phyloP scores from a whole-genome alignment of 208 protist genomes.

The Wallacemonas collosoma region DNA sequence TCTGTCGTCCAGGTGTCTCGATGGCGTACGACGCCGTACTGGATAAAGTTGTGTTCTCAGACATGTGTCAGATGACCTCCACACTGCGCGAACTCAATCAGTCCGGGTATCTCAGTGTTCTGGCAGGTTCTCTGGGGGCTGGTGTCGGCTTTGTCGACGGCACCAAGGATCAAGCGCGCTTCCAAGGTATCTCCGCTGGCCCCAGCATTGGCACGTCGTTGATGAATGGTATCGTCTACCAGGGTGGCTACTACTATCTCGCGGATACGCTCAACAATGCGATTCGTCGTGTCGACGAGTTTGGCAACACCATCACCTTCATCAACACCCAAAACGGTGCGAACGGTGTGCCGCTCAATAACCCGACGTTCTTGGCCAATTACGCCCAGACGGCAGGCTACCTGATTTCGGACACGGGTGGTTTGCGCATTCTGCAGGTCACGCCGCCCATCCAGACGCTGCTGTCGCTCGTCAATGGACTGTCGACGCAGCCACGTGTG shows the following conservation, averaged over 20 bases:
- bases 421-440: slow-evolving; percentile 33
- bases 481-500: slow-evolving; percentile 15
- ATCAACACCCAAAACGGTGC: slow-evolving; percentile 16
- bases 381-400: slow-evolving; percentile 21
- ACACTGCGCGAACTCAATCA: slow-evolving; percentile 45
- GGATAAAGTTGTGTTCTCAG: slow-evolving; percentile 44
- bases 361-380: slow-evolving; percentile 24
- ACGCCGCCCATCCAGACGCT: slow-evolving; percentile 1
- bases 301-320: slow-evolving; percentile 28
- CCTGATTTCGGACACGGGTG: slow-evolving; percentile 51
- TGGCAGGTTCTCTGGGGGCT: slow-evolving; percentile 32
- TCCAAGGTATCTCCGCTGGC: slow-evolving; percentile 30
- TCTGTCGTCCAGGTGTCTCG: slow-evolving; percentile 34
- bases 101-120: slow-evolving; percentile 16
- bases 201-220: slow-evolving; percentile 24
- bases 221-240: slow-evolving; percentile 28
- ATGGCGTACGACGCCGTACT: slow-evolving; percentile 19
- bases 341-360: slow-evolving; percentile 16
- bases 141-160: slow-evolving; percentile 38
- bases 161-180: slow-evolving; percentile 20
- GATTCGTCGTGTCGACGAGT: slow-evolving; percentile 45
- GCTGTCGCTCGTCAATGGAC: slow-evolving; percentile 7
- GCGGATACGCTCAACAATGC: slow-evolving; percentile 63
- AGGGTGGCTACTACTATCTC: slow-evolving; percentile 27
- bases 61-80: slow-evolving; percentile 48